These are phyloP conservation scores for Wickerhamomyces sp. DNA, from an alignment of 1,139 yeast genomes.

Conservation along the genomic window DNA sequence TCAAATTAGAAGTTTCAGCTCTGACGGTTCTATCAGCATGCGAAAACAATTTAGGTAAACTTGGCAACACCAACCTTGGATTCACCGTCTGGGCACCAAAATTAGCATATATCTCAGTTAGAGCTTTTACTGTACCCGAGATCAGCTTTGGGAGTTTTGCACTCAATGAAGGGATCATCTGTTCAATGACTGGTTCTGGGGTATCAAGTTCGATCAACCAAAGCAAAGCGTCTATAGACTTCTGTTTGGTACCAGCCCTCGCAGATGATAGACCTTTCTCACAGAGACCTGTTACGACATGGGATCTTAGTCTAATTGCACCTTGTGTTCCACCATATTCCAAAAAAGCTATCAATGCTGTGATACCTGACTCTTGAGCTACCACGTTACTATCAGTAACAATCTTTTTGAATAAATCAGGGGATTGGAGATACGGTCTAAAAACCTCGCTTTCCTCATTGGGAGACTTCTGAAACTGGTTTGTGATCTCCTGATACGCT, in stretches of 20 bases:
- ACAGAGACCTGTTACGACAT: slow-evolving; percentile 56
- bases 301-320: slow-evolving; percentile 34
- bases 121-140: slow-evolving; percentile 58
- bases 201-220: slow-evolving; percentile 61
- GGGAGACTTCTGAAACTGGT: slow-evolving; percentile 49
- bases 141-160: slow-evolving; percentile 78
- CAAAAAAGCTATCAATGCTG: slow-evolving; percentile 51
- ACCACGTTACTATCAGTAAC: slow-evolving; percentile 82
- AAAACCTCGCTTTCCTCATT: slow-evolving; percentile 54
- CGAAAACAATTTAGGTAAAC: slow-evolving; percentile 65
- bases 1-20: slow-evolving; percentile 65
- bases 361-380: slow-evolving; percentile 82
- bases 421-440: slow-evolving; percentile 41
- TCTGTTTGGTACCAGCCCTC: slow-evolving; percentile 70
- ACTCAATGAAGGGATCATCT: slow-evolving; percentile 54
- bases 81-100: slow-evolving; percentile 72
- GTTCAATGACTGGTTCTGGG: slow-evolving; percentile 66
- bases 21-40: slow-evolving; percentile 90
- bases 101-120: slow-evolving; percentile 49
- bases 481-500: slow-evolving; percentile 70
- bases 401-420: slow-evolving; percentile 51
- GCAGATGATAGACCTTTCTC: slow-evolving; percentile 73
- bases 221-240: slow-evolving; percentile 58
- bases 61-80: slow-evolving; percentile 56
- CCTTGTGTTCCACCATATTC: slow-evolving; percentile 51